Evolutionary conservation across 78 protist species (phyloP), one percentile per base, ranked within the genome.

Genomic region (Guillardia theta): DNA sequence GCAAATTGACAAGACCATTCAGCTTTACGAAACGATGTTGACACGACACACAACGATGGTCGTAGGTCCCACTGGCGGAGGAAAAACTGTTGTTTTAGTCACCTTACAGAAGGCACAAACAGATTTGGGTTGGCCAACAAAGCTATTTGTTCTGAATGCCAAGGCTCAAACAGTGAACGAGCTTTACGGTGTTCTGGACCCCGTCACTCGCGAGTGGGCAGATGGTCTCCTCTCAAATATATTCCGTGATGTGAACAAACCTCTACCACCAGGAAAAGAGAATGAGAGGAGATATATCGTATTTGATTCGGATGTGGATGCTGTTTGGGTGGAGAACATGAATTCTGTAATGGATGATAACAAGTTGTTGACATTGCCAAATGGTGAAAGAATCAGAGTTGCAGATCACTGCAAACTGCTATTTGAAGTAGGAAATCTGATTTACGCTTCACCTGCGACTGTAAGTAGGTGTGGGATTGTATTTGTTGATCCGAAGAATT

Each of bases 311-410:
- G 98, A 97, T 88, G 98, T 98, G 46, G 98, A 98, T 64, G 97
- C 98, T 0, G 76, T 92, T 39, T 98, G 98, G 98, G 96, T 98
- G 50, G 99, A 98, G 93, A 94, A 96, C 94, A 97, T 98, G 98
- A 98, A 98, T 97, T 94, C 97, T 3, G 98, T 98, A 44, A 97
- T 97, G 98, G 99, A 98, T 92, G 99, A 98, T 96, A 98, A 98
- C 97, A 97, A 96, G 95, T 80, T 97, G 62, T 97, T 98, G 41
- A 97, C 98, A 36, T 96, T 98, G n/a, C 97, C 99, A 30, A 98
- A 98, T 77, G 96, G 98, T 27, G 99, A 98, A 47, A 96, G 98
- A 24, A 98, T 98, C 90, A 64, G 96, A 36, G 96, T 98, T 44
- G 94, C 93, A 53, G 5, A 37, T 50, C 95, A 94, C 39, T 95